phyloP scores from a whole-genome alignment of 129 eudicot species.

The Artemisia tridentata region DNA sequence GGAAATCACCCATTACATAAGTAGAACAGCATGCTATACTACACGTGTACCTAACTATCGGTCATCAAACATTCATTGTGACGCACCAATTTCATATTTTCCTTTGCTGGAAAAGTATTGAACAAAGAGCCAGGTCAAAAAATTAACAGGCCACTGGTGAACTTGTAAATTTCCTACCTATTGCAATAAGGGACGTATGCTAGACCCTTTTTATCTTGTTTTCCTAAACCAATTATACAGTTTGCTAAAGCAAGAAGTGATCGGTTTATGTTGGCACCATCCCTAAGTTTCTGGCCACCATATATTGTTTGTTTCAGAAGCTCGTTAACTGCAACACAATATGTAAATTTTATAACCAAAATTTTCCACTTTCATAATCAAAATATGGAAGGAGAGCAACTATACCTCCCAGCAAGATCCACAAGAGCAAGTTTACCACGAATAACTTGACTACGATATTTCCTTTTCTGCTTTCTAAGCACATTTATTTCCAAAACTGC shows the following conservation, averaged over 20 bases:
- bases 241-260: slow-evolving; percentile 96
- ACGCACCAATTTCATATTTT: too few relatives aligned
- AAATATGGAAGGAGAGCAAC: slow-evolving; percentile 9
- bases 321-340: slow-evolving; percentile 73
- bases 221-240: slow-evolving; percentile 92
- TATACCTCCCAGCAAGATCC: slow-evolving; percentile 95
- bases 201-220: slow-evolving; percentile 89
- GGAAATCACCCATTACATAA: too few relatives aligned
- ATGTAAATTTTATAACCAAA: not conserved
- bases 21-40: too few relatives aligned
- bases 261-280: slow-evolving; percentile 90
- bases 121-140: too few relatives aligned
- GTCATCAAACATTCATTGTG: too few relatives aligned
- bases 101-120: too few relatives aligned
- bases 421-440: slow-evolving; percentile 95
- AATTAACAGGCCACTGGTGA: too few relatives aligned
- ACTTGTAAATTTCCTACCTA: slow-evolving; percentile 43
- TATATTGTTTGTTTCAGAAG: slow-evolving; percentile 87
- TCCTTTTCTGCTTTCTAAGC: slow-evolving; percentile 60
- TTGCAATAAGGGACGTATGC: slow-evolving; percentile 97
- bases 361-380: not conserved
- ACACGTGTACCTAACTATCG: too few relatives aligned
- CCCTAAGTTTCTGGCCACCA: slow-evolving; percentile 89
- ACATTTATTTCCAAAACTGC: slow-evolving; percentile 91
- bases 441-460: slow-evolving; percentile 64